phyloP scores from a whole-genome alignment of 805 yeast species.

The Metschnikowia cubensis region DNA sequence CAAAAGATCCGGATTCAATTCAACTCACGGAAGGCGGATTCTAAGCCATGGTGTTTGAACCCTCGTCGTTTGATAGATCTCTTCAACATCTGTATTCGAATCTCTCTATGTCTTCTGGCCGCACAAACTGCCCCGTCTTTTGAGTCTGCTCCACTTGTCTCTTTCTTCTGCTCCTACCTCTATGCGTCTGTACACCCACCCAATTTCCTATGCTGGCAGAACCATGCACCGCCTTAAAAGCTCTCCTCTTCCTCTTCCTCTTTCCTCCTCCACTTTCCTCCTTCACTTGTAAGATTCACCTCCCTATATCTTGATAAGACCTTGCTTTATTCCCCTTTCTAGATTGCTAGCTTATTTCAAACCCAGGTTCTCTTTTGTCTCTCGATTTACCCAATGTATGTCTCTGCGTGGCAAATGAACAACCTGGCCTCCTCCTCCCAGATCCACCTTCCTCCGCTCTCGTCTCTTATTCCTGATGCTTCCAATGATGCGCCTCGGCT shows the following conservation, averaged over 20 bases:
- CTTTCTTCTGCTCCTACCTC: neutral
- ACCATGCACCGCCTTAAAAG: neutral
- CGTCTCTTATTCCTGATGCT: neutral
- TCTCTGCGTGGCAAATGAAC: neutral
- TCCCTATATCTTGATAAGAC: neutral
- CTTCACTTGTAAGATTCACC: neutral
- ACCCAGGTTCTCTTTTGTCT: neutral
- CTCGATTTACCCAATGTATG: neutral
- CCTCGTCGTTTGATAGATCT: neutral
- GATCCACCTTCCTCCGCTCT: neutral
- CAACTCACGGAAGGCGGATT: too few relatives aligned
- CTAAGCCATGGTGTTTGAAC: neutral
- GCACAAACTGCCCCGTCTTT: neutral
- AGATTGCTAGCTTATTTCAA: neutral
- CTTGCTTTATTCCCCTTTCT: neutral
- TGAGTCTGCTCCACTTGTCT: neutral
- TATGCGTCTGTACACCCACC: neutral
- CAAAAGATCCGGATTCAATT: too few relatives aligned
- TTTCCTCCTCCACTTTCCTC: neutral
- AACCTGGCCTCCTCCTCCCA: neutral
- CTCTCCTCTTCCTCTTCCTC: neutral
- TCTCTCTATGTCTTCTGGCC: neutral
- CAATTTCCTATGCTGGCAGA: neutral
- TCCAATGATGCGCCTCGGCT: neutral
- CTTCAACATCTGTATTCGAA: too few relatives aligned